Evolutionary conservation across 495 filamentous ascomycete genomes (phyloP), one percentile per base, ranked within the genome.

Genomic region (Chaetomium cochliodes): DNA sequence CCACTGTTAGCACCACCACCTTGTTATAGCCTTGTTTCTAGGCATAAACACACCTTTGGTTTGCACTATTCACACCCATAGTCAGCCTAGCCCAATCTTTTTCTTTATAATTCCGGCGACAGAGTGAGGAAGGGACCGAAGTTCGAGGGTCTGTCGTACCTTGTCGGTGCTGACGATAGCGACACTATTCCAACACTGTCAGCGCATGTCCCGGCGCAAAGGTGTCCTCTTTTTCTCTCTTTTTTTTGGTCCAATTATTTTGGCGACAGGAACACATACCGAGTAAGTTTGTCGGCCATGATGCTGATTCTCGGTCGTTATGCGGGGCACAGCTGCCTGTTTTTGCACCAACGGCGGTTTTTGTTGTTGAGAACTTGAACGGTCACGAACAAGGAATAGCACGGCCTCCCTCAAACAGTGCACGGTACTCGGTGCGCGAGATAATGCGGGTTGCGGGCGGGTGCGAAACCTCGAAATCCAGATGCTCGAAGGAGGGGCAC

Each of bases 101-200:
- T 22, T 30, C 28, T 50, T 50, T 58, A 20, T 64, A 1, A 26
- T 37, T 11, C 26, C 52, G 68, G 11, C 44, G 58, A 54, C n/a
- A 20, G 47, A 16, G 42, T n/a, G n/a, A n/a, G 37, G 59, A 47
- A 11, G 12, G 61, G 46, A n/a, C 11, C 13, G 23, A 46, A 3
- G 8, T 37, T 18, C 51, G 49, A 23, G 39, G 26, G 2, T 16
- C 23, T 53, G 58, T 74, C 86, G 76, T 73, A 94, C 92, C 88
- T 98, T 97, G 87, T 99, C 94, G 75, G 83, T 87, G 77, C 90
- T 96, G 80, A 99, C 90, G 78, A 98, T 98, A 66, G 94, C 94
- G 81, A 98, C 90, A 87, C 94, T 97, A 73, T 58, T 16, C 71
- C 53, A 20, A 46, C 5, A 41, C 22, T 57, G 59, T 70, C 49